Conservation (phyloP, 225 moss, liverwort and hornwort species). For the Thuidium tamariscinum region DNA sequence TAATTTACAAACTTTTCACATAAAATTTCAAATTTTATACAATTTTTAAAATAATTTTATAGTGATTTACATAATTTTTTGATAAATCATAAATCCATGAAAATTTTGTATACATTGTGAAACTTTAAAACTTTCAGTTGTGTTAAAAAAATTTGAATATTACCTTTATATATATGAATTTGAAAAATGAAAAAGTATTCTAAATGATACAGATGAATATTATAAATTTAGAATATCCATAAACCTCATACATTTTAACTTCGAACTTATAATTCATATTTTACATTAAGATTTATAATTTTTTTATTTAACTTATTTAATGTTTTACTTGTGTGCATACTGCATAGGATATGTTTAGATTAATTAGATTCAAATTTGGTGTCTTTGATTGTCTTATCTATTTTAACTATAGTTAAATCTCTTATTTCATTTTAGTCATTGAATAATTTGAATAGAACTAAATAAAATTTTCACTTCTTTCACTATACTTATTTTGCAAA, state of each 20-base stretch:
- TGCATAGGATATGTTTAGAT: not conserved
- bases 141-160: too few relatives aligned
- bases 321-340: too few relatives aligned
- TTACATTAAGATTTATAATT: too few relatives aligned
- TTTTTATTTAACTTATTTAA: fast-evolving
- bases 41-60: too few relatives aligned
- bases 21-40: not conserved
- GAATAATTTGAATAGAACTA: too few relatives aligned
- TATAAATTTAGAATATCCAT: not conserved
- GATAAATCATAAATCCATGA: too few relatives aligned
- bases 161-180: too few relatives aligned
- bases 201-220: too few relatives aligned
- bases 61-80: too few relatives aligned
- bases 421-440: not conserved
- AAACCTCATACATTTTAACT: not conserved
- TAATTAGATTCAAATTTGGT: not conserved
- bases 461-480: not conserved
- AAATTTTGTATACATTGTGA: not conserved
- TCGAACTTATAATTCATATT: not conserved
- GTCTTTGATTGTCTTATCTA: fast-evolving
- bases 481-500: not conserved
- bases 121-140: not conserved
- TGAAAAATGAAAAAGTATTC: not conserved
- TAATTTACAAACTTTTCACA: too few relatives aligned
- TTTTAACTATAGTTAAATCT: not conserved